A percentile compares a stretch with the other conserved stretches of the same genome.
These are phyloP conservation scores for Lepidium africanum DNA, from an alignment of 345 rosid genomes.

Conservation along the genomic window DNA sequence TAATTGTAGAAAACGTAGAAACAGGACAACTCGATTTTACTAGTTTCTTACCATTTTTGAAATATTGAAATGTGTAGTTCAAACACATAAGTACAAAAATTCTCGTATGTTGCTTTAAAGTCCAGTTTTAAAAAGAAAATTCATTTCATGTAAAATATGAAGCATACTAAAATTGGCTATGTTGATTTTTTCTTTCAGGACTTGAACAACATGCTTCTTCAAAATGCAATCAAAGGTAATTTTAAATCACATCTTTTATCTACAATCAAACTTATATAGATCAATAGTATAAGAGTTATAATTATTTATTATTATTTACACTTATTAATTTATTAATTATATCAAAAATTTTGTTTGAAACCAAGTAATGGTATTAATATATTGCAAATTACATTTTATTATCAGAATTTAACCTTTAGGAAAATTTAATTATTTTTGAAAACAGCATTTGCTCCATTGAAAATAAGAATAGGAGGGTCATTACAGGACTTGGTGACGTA, in stretches of 20 bases:
- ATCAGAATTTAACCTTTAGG: too few relatives aligned
- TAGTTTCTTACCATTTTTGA: background rate
- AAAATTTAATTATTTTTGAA: background rate
- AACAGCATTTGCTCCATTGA: constrained; percentile 67
- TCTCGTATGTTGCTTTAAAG: background rate
- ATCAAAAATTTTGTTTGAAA: too few relatives aligned
- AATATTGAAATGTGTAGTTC: background rate
- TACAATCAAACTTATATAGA: background rate
- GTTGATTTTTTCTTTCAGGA: constrained; percentile 40
- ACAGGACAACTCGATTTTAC: background rate
- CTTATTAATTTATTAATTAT: too few relatives aligned
- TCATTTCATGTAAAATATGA: background rate
- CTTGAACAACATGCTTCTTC: constrained; percentile 41
- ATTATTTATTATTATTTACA: too few relatives aligned
- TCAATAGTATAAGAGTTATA: too few relatives aligned
- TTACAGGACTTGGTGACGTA: constrained; percentile 54
- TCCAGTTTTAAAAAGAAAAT: background rate
- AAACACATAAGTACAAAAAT: background rate
- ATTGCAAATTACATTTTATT: too few relatives aligned
- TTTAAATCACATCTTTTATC: background rate
- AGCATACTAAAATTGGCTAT: background rate
- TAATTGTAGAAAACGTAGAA: background rate
- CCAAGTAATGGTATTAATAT: too few relatives aligned
- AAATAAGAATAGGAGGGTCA: constrained; percentile 77
- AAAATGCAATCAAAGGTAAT: constrained; percentile 62